Conservation (phyloP, 805 yeast genomes). For the Hanseniaspora lindneri region DNA sequence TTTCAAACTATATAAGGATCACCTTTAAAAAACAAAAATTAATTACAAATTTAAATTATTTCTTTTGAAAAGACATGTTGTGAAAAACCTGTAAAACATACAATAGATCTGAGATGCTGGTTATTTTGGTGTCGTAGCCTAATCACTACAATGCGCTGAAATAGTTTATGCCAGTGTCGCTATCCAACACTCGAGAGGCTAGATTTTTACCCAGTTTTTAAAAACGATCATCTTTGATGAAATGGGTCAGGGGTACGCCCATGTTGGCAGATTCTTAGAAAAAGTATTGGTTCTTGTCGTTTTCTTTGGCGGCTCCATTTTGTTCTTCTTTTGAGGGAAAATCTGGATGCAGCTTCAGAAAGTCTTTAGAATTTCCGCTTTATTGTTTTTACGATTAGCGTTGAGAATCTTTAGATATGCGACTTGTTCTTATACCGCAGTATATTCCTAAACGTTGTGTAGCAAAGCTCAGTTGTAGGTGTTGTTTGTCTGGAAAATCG, state of each 20-base stretch:
- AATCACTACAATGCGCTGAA: conserved; percentile 13
- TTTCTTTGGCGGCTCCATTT: conserved; percentile 17
- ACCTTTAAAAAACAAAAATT: too few species aligned
- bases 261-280: conserved; percentile 93
- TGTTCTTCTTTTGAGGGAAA: conserved; percentile 13
- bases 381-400: conserved; percentile 24
- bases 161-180: conserved; percentile 28
- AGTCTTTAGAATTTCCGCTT: conserved; percentile 32
- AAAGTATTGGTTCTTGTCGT: conserved; percentile 42
- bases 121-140: conserved; percentile 14
- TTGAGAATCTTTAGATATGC: conserved; percentile 50
- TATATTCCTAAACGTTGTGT: conserved; percentile 99
- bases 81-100: conserved; percentile 15
- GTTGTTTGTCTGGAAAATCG: conserved; percentile 7
- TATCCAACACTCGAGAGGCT: conserved; percentile 70
- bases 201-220: conserved; percentile 29
- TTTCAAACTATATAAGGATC: neutral
- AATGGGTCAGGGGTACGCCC: conserved; percentile 68
- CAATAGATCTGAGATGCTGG: conserved; percentile 15
- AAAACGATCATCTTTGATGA: conserved; percentile 24
- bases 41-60: too few species aligned
- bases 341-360: conserved; percentile 26
- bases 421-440: conserved; percentile 57
- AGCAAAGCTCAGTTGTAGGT: conserved; percentile 28
- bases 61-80: too few species aligned